A percentile compares a stretch with the other conserved stretches of the same genome.
Conservation (phyloP, 305 asterid genomes). For the Fraxinus latifolia region DNA sequence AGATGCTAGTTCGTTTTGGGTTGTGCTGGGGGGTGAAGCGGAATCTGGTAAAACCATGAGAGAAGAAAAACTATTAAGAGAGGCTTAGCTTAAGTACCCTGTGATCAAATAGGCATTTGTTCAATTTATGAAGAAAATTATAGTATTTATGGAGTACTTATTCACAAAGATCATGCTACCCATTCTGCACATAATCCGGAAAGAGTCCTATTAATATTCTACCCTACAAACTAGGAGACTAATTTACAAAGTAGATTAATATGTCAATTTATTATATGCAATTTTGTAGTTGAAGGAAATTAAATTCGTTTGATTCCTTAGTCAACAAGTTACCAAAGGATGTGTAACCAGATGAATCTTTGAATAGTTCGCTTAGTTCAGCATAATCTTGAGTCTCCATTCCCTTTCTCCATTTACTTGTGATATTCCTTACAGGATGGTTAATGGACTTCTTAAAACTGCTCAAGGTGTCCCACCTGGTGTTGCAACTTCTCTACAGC, state of each 20-base stretch:
- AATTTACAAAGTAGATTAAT: neutral
- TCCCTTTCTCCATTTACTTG: conserved; percentile 20
- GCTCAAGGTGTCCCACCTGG: conserved; percentile 99
- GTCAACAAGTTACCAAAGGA: neutral
- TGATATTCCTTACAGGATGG: conserved; percentile 62
- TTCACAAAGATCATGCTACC: neutral
- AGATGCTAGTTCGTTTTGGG: neutral
- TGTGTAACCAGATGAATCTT: neutral
- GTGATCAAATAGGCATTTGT: neutral
- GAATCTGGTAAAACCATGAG: neutral
- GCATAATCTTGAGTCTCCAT: conserved; percentile 21
- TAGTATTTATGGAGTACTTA: neutral
- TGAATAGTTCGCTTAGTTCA: neutral
- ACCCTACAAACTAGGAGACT: conserved; percentile 1
- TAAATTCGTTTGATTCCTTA: neutral
- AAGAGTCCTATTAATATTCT: neutral
- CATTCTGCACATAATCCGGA: neutral
- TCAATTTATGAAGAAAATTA: neutral
- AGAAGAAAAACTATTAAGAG: neutral
- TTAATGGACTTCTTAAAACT: conserved; percentile 97
- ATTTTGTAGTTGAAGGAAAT: neutral
- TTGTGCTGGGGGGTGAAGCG: neutral
- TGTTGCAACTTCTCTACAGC: conserved; percentile 67
- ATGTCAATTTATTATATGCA: neutral
- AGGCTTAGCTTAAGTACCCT: neutral